Evolutionary conservation across 192 early-diverging fungal species (phyloP), one percentile per base, ranked within the genome.

Genomic region (Thoreauomyces humboldtii): DNA sequence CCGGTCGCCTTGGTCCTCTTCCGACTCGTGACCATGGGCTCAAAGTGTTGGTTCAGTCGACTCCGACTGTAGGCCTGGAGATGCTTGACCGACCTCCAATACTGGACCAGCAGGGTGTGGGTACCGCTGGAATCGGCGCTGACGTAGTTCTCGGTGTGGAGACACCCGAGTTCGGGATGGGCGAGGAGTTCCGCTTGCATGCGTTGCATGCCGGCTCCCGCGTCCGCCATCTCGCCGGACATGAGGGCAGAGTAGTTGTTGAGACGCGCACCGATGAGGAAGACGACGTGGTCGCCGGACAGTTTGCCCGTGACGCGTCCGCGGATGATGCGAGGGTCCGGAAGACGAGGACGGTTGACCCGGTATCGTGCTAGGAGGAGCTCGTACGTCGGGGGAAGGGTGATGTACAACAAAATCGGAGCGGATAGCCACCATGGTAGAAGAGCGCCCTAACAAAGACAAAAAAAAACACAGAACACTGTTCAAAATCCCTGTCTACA

Each of bases 221-320:
- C 4, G 32, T 31, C 29, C 50, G 6, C 15, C 50, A 19, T 24
- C 12, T 22, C 27, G 27, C 19, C 50, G 32, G 27, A 31, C 21
- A 52, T 2, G 15, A 24, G 38, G 34, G 55, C 55, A 36, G 19
- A 37, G 2, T 37, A 15, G 4, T 14, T 14, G 47, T 71, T 71
- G 44, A 41, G 4, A 15, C 65, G 37, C 9, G 31, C 37, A 3
- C 70, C 70, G n/a, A 71, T 71, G 27, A 71, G 29, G 33, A 71
- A 71, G 21, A 71, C 70, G 47, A 71, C 70, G 38, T 69, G 69
- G 28, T 71, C 70, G 36, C 70, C 70, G 5, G 62, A 22, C 35
- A 71, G 60, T 4, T 21, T 15, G 12, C 64, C 70, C 1, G 59
- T 60, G 4, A 31, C n/a, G 32, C 64, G 51, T 9, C 70, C 56